Conservation (phyloP, 331 rosid genomes). For the Quercus tomentella region DNA sequence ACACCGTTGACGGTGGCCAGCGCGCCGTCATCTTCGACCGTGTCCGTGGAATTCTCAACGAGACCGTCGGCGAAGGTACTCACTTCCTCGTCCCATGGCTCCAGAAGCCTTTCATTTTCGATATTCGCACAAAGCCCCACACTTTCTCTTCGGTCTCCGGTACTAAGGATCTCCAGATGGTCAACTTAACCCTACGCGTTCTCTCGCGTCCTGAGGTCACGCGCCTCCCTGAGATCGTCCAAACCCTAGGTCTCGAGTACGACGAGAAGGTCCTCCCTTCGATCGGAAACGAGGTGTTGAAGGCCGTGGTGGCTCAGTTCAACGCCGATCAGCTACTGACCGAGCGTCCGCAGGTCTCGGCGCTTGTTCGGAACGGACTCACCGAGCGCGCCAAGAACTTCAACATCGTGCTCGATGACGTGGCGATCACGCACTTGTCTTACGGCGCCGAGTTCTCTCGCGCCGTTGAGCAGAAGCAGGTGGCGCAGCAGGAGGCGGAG, state of each 20-base stretch:
- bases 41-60: slow-evolving; percentile 49
- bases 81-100: slow-evolving; percentile 63
- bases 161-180: slow-evolving; percentile 62
- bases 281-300: slow-evolving; percentile 54
- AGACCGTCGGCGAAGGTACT: slow-evolving; percentile 51
- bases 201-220: slow-evolving; percentile 52
- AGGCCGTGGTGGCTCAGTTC: slow-evolving; percentile 57
- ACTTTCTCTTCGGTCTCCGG: slow-evolving; percentile 56
- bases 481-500: slow-evolving; percentile 67
- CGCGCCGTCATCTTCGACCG: slow-evolving; percentile 61
- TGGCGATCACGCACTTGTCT: slow-evolving; percentile 53
- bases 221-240: slow-evolving; percentile 44
- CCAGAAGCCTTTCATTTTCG: slow-evolving; percentile 57
- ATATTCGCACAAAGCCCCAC: slow-evolving; percentile 53
- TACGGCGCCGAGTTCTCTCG: slow-evolving; percentile 52
- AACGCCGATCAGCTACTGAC: slow-evolving; percentile 62
- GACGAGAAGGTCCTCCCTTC: slow-evolving; percentile 68
- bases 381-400: slow-evolving; percentile 45
- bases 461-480: slow-evolving; percentile 63
- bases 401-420: slow-evolving; percentile 52
- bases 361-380: slow-evolving; percentile 45
- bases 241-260: slow-evolving; percentile 59
- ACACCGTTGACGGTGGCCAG: slow-evolving; percentile 64
- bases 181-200: slow-evolving; percentile 48
- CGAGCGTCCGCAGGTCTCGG: slow-evolving; percentile 56